Evolutionary conservation across 768 basidiomycete genomes (phyloP).

Genomic region (Mycena pura): DNA sequence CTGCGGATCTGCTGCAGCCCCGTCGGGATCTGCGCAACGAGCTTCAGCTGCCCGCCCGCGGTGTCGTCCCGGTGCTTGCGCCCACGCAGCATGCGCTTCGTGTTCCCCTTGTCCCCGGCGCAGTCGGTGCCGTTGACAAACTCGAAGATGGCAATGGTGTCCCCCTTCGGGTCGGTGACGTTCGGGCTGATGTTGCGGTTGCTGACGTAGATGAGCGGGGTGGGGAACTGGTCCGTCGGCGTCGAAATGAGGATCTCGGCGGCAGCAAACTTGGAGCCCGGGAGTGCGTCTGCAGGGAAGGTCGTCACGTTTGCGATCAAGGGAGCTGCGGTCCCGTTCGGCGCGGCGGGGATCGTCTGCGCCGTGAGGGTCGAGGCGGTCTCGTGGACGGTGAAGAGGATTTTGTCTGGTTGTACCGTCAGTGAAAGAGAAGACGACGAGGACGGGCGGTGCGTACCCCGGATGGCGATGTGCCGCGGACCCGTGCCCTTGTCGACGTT

Average conservation of each 20-base stretch:
- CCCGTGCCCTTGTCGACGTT: slow-evolving; percentile 60
- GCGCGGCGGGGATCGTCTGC: slow-evolving; percentile 53
- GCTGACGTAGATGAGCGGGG: slow-evolving; percentile 58
- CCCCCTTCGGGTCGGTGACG: slow-evolving; percentile 53
- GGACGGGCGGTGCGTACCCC: slow-evolving; percentile 55
- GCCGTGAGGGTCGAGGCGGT: slow-evolving; percentile 58
- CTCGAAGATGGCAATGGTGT: slow-evolving; percentile 64
- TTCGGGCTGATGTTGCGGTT: slow-evolving; percentile 59
- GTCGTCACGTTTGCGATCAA: slow-evolving; percentile 55
- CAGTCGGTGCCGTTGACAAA: slow-evolving; percentile 34
- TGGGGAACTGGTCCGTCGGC: slow-evolving; percentile 48
- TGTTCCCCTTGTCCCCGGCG: not conserved
- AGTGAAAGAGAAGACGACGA: slow-evolving; percentile 60
- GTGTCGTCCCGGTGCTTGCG: slow-evolving; percentile 9
- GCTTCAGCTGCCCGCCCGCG: slow-evolving; percentile 35
- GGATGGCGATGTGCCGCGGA: slow-evolving; percentile 62
- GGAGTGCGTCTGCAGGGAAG: slow-evolving; percentile 47
- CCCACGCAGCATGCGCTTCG: slow-evolving; percentile 28
- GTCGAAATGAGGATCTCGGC: slow-evolving; percentile 62
- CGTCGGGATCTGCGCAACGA: slow-evolving; percentile 59
- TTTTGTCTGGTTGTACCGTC: slow-evolving; percentile 55
- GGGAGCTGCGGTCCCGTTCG: slow-evolving; percentile 52
- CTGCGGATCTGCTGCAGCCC: slow-evolving; percentile 62
- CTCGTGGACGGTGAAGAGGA: slow-evolving; percentile 61
- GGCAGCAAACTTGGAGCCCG: slow-evolving; percentile 51